Base-by-base conservation (phyloP, 2,329 filamentous ascomycete genomes). In the Fusarium tjaetaba region DNA sequence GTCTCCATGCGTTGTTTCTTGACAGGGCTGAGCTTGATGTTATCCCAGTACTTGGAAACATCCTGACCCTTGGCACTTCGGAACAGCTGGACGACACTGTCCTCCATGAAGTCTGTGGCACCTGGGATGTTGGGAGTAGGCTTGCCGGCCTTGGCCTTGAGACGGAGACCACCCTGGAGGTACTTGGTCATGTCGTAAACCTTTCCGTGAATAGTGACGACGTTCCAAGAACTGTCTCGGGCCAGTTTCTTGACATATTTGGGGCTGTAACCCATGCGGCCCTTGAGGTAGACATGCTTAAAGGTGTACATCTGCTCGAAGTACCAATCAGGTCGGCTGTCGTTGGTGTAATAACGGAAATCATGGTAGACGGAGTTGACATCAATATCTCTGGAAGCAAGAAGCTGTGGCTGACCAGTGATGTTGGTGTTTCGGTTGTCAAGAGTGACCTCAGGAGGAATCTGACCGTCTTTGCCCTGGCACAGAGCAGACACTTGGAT, bases 131-230 rank as follows among this genome's bases (percentile, higher is more conserved):
- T 78, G 3, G 88, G 86, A 5, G 82, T 73, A 0, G 85, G 78
- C 51, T 89, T 79, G 13, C 91, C 91, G 2, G 85, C 76, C 14
- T 87, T 87, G 32, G 88, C 89, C 57, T 88, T 81, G 48, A 94
- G 84, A 48, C 86, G 86, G 34, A 94, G 92, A 53, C 95, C 95
- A 72, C 94, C 95, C 30, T 87, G 84, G 36, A 94, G 82, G 81
- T 99, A 99, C 43, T 90, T 89, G 1, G 95, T 97, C 83, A 99
- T 85, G 80, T 99, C 96, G 81, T 98, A 99, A 24, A 99, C 91
- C 52, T 90, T 90, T 68, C 87, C 86, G 74, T 96, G 88, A 73
- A 99, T 88, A 68, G 94, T 95, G 14, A 91, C 95, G 72, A 99
- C 92, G 11, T 89, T 87, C 68, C 91, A 88, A 41, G 87, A 82